Evolutionary conservation across 139 green algal species (phyloP), one percentile per base, ranked within the genome.

Genomic region (Coelastrella sp.): DNA sequence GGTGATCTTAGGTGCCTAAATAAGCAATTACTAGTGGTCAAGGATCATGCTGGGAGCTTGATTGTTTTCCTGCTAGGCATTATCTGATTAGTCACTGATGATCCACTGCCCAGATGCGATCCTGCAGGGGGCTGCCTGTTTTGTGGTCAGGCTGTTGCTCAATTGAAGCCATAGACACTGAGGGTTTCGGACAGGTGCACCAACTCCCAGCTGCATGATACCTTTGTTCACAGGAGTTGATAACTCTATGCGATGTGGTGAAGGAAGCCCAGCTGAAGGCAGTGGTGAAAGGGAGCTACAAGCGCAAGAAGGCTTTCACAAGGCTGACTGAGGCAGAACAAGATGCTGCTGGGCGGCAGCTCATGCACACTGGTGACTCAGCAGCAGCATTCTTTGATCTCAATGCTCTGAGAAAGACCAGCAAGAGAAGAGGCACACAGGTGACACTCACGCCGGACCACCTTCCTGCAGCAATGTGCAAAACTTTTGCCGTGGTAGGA

Each of bases 361-460:
- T 87, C 14, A 20, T 78, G 25, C 8, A 87, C 15, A 65, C 61
- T 5, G 63, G 82, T 12, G 27, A 74, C 82, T 74, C 60, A 7
- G 24, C 63, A 17, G 82, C 82, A 20, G 82, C 82, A n/a, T 87
- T 87, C 25, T 87, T 87, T 49, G 82, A 87, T 63, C n/a, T 87
- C 24, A 57, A 63, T 15, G 61, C 61, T 15, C 61, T 87, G 14
- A 24, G 82, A 14, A 78, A 17, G 15, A 76, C 25, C 6, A 74
- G 60, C 25, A 63, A 74, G 15, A 76, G 24, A 25, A 59, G 82
- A 17, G 25, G 24, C 10, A 74, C 60, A 24, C n/a, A 87, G 82
- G 82, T 87, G 25, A 73, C 65, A 15, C 14, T 15, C 65, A 73
- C 1, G 65, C 4, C 65, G 65, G 15, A 22, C 1, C 4, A 15